These are phyloP conservation scores for Globisporangium canariense DNA, from an alignment of 352 stramenopile genomes.

Conservation along the genomic window DNA sequence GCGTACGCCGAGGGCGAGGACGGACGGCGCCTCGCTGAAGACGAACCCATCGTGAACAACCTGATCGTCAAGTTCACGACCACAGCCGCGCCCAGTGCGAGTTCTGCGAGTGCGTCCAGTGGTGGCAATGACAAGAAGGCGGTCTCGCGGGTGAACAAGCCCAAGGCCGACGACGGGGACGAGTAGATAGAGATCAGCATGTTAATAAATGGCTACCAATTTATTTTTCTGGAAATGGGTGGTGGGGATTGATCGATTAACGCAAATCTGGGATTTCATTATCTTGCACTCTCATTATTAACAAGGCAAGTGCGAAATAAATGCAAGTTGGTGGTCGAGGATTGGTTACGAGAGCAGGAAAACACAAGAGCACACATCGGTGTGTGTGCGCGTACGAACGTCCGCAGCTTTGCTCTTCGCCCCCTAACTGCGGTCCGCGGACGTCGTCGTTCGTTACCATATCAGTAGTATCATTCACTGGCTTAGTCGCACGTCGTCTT, in stretches of 20 bases:
- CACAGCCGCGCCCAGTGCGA: constrained; percentile 36
- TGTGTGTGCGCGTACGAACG: neutral
- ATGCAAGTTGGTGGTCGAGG: neutral
- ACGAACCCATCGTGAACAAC: constrained; percentile 62
- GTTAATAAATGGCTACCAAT: neutral
- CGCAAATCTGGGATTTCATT: neutral
- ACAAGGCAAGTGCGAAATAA: neutral
- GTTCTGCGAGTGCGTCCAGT: constrained; percentile 1
- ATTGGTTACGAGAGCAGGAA: neutral
- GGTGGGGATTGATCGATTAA: neutral
- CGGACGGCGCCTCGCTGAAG: constrained; percentile 63
- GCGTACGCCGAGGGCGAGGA: constrained; percentile 82
- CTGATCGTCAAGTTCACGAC: constrained; percentile 81
- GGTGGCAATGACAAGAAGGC: constrained; percentile 40
- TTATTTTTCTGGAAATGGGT: neutral
- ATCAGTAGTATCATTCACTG: neutral
- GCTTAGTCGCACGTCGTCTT: constrained; percentile 36
- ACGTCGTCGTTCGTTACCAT: neutral
- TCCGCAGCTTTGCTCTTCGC: neutral
- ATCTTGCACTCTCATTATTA: neutral
- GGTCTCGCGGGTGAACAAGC: constrained; percentile 22
- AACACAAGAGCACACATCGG: neutral
- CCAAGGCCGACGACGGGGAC: constrained; percentile 24
- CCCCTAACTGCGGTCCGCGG: neutral
- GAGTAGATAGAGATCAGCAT: constrained; percentile 4